Evolutionary conservation across 164 flowering plant species (phyloP).

Genomic region (Taxillus chinensis): DNA sequence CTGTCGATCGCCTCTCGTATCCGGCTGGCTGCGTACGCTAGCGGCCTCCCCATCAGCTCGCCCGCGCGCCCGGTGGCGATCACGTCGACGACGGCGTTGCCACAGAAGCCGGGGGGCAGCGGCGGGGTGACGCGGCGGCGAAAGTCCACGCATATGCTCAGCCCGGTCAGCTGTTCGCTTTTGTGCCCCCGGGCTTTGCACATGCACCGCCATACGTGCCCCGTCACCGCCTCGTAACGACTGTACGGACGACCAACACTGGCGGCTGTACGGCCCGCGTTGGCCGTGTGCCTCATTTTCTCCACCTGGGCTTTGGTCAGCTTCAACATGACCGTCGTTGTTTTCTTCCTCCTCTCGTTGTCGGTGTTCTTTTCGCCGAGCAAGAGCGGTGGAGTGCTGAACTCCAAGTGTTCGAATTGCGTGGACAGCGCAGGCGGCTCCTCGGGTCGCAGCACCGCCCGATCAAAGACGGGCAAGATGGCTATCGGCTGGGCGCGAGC

Average conservation of each 20-base stretch:
- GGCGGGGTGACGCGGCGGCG: constrained; percentile 29
- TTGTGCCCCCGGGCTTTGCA: constrained; percentile 27
- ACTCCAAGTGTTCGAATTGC: constrained; percentile 18
- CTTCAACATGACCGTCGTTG: constrained; percentile 17
- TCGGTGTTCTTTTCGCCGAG: constrained; percentile 13
- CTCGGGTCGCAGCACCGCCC: constrained; percentile 15
- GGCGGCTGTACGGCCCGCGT: background rate
- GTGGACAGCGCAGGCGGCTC: constrained; percentile 12
- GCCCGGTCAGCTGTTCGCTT: constrained; percentile 19
- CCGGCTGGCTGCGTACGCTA: constrained; percentile 20
- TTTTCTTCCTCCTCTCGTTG: constrained; percentile 24
- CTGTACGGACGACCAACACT: constrained; percentile 16
- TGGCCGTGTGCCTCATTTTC: constrained; percentile 24
- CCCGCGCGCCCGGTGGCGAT: constrained; percentile 17
- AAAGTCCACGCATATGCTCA: constrained; percentile 22
- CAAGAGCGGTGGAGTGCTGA: constrained; percentile 21
- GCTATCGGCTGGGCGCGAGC: constrained; percentile 31
- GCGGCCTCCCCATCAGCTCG: constrained; percentile 20
- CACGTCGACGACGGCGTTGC: constrained; percentile 29
- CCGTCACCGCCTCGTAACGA: constrained; percentile 32
- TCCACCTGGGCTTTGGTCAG: constrained; percentile 24
- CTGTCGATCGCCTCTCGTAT: constrained; percentile 24
- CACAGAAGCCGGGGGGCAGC: constrained; percentile 27
- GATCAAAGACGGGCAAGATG: constrained; percentile 24
- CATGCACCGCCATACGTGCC: constrained; percentile 32